Base-by-base conservation (phyloP, 169 alveolate genomes). In the Plasmodium relictum region DNA sequence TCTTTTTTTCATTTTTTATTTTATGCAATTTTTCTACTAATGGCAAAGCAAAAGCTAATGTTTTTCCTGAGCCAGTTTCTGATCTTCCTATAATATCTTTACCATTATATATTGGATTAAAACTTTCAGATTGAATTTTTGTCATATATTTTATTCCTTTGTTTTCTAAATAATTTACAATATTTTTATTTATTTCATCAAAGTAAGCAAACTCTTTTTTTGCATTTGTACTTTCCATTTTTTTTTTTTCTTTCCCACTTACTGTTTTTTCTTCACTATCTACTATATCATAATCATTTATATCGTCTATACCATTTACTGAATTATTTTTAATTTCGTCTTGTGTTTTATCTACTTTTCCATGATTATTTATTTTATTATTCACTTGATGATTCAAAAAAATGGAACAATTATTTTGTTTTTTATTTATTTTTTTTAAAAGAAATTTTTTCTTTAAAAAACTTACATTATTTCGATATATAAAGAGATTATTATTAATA, bases 51-150 rank as follows among this genome's bases (percentile, higher is more conserved):
- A 96, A 97, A 16, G 98, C 94, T 69, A 97, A 71, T 6, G 98
- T 96, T 92, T 97, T 97, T 39, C 99, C 99, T 20, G 97, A 91
- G 0, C 98, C 98, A 10, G 99, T 97, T 73, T 94, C 95, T 6
- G 96, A 91, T 14, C 97, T 96, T 42, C 99, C 99, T 31, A 98
- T 96, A 88, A 97, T 95, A 86, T 98, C 99, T 44, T 97, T 94
- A 22, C 99, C 99, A n/a, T 95, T 76, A 18, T 94, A 88, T 31
- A 94, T 96, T 26, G 89, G 89, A 24, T 14, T 78, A 56, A 78
- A 78, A 26, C 89, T 78, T 58, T 78, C 52, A 14, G 73, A 37
- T 56, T 78, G 89, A 16, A 78, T 78, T 65, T 78, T 78, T 31
- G 89, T 78, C 89, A 78, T 78, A 58, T 78, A 42, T 37, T 78